A percentile compares a stretch with the other conserved stretches of the same genome.
These are phyloP conservation scores for Calonectria crousiana DNA, from an alignment of 2,329 filamentous ascomycete genomes.

Conservation along the genomic window DNA sequence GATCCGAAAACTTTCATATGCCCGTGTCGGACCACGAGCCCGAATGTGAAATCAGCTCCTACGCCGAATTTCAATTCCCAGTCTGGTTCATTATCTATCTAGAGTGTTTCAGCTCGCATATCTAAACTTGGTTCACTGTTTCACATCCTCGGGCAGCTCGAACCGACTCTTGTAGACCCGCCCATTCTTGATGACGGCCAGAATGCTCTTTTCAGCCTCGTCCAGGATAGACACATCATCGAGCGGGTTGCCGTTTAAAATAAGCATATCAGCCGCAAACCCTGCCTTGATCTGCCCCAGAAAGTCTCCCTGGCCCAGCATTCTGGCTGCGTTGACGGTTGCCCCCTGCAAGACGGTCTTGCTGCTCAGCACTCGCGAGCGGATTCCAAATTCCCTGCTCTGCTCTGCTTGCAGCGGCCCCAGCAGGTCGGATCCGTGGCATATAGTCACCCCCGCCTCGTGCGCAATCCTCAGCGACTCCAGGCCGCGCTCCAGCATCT, in stretches of 20 bases:
- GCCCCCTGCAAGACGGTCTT: slow-evolving; percentile 42
- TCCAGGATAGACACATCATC: slow-evolving; percentile 65
- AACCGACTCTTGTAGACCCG: slow-evolving; percentile 35
- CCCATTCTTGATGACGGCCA: slow-evolving; percentile 67
- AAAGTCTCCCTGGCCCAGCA: slow-evolving; percentile 57
- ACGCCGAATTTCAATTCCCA: neutral
- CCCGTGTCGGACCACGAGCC: neutral
- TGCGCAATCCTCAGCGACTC: slow-evolving; percentile 59
- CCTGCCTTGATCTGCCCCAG: slow-evolving; percentile 64
- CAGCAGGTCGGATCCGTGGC: slow-evolving; percentile 60
- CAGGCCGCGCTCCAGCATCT: slow-evolving; percentile 61
- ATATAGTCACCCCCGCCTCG: slow-evolving; percentile 65
- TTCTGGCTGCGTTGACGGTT: slow-evolving; percentile 61
- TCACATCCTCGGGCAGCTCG: slow-evolving; percentile 30
- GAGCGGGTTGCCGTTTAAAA: slow-evolving; percentile 64
- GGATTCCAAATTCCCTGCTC: slow-evolving; percentile 46
- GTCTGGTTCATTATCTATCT: neutral
- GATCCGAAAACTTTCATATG: neutral
- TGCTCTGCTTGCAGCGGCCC: slow-evolving; percentile 46
- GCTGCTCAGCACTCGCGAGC: slow-evolving; percentile 35
- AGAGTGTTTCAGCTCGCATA: neutral
- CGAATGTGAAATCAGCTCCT: neutral
- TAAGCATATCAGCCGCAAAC: slow-evolving; percentile 63
- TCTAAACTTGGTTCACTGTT: neutral
- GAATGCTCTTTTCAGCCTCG: slow-evolving; percentile 57